Conservation (phyloP, 345 rosid species). For the Lenwebbia sp. region DNA sequence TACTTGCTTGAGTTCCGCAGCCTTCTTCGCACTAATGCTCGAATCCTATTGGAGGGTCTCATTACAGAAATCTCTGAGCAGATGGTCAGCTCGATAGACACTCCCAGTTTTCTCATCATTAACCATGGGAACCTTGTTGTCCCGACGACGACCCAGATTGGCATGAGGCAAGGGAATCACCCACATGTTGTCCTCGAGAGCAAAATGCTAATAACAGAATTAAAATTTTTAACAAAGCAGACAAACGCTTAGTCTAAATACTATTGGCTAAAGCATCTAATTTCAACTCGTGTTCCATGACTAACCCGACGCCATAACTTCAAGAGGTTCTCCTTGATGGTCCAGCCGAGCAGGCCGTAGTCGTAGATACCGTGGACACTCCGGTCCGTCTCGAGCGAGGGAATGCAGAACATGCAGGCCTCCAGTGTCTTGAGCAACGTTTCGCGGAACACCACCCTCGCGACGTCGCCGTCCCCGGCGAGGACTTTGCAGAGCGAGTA, state of each 20-base stretch:
- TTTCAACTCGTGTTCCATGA: background rate
- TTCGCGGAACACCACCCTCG: constrained; percentile 74
- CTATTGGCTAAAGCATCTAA: too few relatives aligned
- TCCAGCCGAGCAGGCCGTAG: constrained; percentile 83
- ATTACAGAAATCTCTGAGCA: constrained; percentile 74
- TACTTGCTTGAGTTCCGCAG: constrained; percentile 66
- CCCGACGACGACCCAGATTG: constrained; percentile 91
- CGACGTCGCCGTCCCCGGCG: constrained; percentile 25
- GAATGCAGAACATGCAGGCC: constrained; percentile 62
- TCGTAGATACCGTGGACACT: constrained; percentile 88
- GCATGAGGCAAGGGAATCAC: constrained; percentile 67
- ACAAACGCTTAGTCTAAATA: too few relatives aligned
- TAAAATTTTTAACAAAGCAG: background rate
- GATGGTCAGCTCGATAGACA: constrained; percentile 79
- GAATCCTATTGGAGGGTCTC: constrained; percentile 86
- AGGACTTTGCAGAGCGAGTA: constrained; percentile 50
- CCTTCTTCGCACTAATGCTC: constrained; percentile 46
- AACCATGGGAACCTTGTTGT: constrained; percentile 91
- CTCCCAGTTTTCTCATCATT: constrained; percentile 79
- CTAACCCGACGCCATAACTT: constrained; percentile 89
- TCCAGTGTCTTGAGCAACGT: constrained; percentile 62
- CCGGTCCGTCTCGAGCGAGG: constrained; percentile 59
- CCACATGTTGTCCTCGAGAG: constrained; percentile 83
- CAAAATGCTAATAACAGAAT: constrained; percentile 47
- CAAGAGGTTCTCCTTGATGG: constrained; percentile 73